These are phyloP conservation scores for Cyberlindnera mrakii DNA, from an alignment of 805 yeast genomes.

Conservation along the genomic window DNA sequence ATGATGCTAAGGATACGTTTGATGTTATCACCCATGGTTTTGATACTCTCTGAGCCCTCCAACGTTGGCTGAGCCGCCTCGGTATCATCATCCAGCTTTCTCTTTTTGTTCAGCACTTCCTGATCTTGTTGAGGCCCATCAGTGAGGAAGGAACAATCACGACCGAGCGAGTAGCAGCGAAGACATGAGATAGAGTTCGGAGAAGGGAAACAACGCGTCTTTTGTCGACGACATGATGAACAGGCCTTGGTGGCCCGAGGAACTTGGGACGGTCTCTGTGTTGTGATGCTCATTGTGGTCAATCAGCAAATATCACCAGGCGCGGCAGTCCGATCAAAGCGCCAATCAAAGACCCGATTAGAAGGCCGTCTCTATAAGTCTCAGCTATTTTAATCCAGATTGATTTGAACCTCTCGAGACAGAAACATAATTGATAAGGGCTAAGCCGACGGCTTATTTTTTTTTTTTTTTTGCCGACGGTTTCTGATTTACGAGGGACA, in stretches of 20 bases:
- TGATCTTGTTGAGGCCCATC: constrained; percentile 14
- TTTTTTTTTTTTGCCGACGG: too few species aligned
- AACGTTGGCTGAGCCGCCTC: constrained; percentile 7
- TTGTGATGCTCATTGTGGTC: too few species aligned
- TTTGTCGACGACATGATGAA: constrained; percentile 46
- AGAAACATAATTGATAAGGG: too few species aligned
- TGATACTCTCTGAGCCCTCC: constrained; percentile 8
- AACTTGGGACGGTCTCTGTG: constrained; percentile 1
- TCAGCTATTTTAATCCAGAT: too few species aligned
- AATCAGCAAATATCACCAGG: too few species aligned
- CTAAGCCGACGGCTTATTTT: too few species aligned
- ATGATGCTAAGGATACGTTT: constrained; percentile 11
- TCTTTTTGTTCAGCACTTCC: constrained; percentile 7
- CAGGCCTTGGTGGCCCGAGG: constrained; percentile 48
- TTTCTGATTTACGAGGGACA: too few species aligned
- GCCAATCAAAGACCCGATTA: too few species aligned
- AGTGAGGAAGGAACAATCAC: constrained; percentile 32
- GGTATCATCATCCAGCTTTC: constrained; percentile 9
- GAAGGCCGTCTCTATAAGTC: too few species aligned
- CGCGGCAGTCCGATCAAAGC: too few species aligned
- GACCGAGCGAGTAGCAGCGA: constrained; percentile 48
- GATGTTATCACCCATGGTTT: constrained; percentile 8
- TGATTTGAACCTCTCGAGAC: too few species aligned
- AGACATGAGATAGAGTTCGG: constrained; percentile 41
- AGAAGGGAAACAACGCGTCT: constrained; percentile 57